phyloP scores from a whole-genome alignment of 2,329 filamentous ascomycete species.

The Penicillium sp. region DNA sequence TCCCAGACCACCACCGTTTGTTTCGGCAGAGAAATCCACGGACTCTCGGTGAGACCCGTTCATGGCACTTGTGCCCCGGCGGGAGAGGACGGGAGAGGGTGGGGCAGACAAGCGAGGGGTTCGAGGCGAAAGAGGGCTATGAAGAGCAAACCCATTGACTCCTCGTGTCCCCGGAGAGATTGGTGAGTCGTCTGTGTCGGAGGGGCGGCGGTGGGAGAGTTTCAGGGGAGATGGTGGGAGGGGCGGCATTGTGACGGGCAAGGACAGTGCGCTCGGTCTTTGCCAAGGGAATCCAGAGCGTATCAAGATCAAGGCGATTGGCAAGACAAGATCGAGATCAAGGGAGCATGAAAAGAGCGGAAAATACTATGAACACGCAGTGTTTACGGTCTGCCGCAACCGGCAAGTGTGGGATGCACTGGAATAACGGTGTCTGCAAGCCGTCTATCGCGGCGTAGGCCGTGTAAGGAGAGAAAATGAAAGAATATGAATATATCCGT shows the following conservation, averaged over 20 bases:
- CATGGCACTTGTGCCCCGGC: constrained; percentile 40
- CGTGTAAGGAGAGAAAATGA: not conserved
- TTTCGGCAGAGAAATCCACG: constrained; percentile 41
- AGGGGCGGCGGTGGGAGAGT: constrained; percentile 43
- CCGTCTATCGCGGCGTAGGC: constrained; percentile 8
- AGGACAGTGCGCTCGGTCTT: constrained; percentile 9
- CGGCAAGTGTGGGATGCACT: constrained; percentile 4
- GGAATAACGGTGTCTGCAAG: constrained; percentile 1
- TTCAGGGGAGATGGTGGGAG: constrained; percentile 40
- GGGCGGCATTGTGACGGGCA: constrained; percentile 28
- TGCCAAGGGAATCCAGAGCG: not conserved
- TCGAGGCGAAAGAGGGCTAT: constrained; percentile 37
- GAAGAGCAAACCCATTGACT: constrained; percentile 34
- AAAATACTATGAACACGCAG: constrained; percentile 11
- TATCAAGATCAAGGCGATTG: not conserved
- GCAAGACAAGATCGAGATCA: not conserved
- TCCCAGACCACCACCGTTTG: constrained; percentile 53
- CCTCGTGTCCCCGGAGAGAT: constrained; percentile 36
- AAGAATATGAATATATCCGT: not conserved
- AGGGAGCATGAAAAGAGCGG: constrained; percentile 5
- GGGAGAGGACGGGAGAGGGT: constrained; percentile 42
- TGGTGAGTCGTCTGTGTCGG: constrained; percentile 40
- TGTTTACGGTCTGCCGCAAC: constrained; percentile 10
- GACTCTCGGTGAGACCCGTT: constrained; percentile 41
- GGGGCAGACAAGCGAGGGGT: constrained; percentile 41